Evolutionary conservation across 2,329 filamentous ascomycete species (phyloP), one percentile per base, ranked within the genome.

Genomic region (Cytospora schulzeri): DNA sequence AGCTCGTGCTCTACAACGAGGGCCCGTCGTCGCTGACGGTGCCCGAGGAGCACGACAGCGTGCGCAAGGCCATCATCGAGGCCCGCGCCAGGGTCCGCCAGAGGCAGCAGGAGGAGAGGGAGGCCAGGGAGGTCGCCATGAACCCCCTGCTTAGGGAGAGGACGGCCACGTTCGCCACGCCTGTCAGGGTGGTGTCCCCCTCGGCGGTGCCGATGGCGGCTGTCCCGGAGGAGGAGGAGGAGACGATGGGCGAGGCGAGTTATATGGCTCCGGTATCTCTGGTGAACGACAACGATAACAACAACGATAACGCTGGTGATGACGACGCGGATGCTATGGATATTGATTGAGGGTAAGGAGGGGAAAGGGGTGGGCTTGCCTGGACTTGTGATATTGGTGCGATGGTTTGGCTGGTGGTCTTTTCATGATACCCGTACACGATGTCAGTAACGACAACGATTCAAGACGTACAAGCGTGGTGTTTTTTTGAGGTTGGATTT

Each of bases 1-100:
- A 95, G 85, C 75, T 98, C 67, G 90, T 99, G 19, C 85, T 98
- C 45, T 98, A 98, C 77, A 35, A 60, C 38, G 85, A 83, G 67
- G 87, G 95, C 57, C 93, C 93, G 8, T 83, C 83, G 56, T 93
- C 91, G 19, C 76, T 97, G 68, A 89, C 87, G 0, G 85, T 96
- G 24, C 88, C 92, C 0, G 84, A 88, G 73, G 88, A 91, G 69
- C 83, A 89, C 33, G 90, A 94, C 74, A 89, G 85, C 67, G 91
- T 97, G 67, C 84, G 92, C 66, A 92, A 89, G 75, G 92, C 92
- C 11, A 93, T 97, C 68, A 81, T 94, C 60, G 93, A 97, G 75
- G 87, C 91, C 2, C 84, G 92, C 60, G 85, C 85, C 55, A 83
- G 92, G 62, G 82, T 87, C 38, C 80, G 91, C 60, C 86, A 91